Percentiles rank a stretch among this genome's conserved stretches.
Evolutionary conservation across 495 filamentous ascomycete genomes (phyloP).

Genomic region (Aspergillus egyptiacus): DNA sequence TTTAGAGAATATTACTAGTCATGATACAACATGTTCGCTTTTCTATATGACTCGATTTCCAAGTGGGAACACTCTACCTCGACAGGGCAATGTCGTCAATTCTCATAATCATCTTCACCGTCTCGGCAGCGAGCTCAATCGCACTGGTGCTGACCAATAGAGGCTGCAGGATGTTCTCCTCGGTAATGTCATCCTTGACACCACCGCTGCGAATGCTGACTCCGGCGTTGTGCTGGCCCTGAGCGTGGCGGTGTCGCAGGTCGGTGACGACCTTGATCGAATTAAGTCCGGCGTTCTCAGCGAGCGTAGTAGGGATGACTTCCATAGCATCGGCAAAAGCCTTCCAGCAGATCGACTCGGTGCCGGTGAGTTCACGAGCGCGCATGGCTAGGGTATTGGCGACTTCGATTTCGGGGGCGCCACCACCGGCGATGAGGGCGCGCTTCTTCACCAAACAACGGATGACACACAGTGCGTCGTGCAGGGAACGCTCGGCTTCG

Average conservation of each 20-base stretch:
- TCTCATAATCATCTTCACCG: conserved; percentile 96
- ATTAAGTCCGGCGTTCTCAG: conserved; percentile 95
- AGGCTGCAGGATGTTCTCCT: conserved; percentile 96
- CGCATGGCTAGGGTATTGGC: conserved; percentile 73
- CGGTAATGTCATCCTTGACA: conserved; percentile 88
- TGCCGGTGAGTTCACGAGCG: conserved; percentile 76
- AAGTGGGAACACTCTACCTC: conserved; percentile 34
- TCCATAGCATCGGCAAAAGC: conserved; percentile 97
- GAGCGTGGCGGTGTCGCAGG: conserved; percentile 83
- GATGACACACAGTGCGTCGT: conserved; percentile 96
- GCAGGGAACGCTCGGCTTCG: conserved; percentile 90
- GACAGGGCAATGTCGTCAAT: conserved; percentile 89
- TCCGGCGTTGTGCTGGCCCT: conserved; percentile 91
- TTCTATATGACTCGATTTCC: conserved; percentile 12
- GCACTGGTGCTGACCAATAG: conserved; percentile 94
- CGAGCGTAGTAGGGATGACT: conserved; percentile 92
- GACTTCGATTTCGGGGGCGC: conserved; percentile 93
- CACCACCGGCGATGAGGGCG: conserved; percentile 91
- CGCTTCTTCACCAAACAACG: conserved; percentile 98
- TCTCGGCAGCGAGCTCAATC: conserved; percentile 93
- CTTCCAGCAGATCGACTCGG: conserved; percentile 97
- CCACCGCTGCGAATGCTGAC: conserved; percentile 96
- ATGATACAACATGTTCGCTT: conserved; percentile 19
- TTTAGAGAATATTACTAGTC: conserved; percentile 21
- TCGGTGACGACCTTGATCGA: conserved; percentile 99